phyloP scores from a whole-genome alignment of 1,139 yeast genomes.

The Meyerozyma guilliermondii region DNA sequence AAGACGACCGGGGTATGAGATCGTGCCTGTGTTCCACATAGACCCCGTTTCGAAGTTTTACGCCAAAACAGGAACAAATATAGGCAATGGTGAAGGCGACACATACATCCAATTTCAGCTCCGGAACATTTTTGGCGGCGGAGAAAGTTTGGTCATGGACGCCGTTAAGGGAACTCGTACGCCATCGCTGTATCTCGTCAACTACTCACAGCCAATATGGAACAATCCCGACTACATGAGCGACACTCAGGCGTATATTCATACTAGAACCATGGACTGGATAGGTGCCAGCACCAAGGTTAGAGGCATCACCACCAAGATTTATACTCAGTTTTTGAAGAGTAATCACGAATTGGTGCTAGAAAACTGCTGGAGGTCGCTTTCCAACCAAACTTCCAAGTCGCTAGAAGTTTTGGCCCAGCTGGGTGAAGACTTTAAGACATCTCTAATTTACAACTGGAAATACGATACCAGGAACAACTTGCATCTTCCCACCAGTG shows the following conservation, averaged over 20 bases:
- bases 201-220: slow-evolving; percentile 57
- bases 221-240: slow-evolving; percentile 49
- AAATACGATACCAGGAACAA: slow-evolving; percentile 56
- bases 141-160: slow-evolving; percentile 71
- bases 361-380: slow-evolving; percentile 62
- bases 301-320: slow-evolving; percentile 54
- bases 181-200: slow-evolving; percentile 63
- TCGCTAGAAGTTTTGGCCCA: slow-evolving; percentile 32
- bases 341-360: slow-evolving; percentile 54
- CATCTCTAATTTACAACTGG: slow-evolving; percentile 48
- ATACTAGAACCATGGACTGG: slow-evolving; percentile 67
- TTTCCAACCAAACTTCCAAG: slow-evolving; percentile 40
- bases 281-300: slow-evolving; percentile 54
- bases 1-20: slow-evolving; percentile 25
- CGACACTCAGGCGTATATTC: slow-evolving; percentile 52
- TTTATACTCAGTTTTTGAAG: slow-evolving; percentile 27
- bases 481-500: slow-evolving; percentile 51
- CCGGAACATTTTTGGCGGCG: slow-evolving; percentile 83
- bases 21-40: slow-evolving; percentile 54
- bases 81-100: slow-evolving; percentile 94
- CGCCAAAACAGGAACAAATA: slow-evolving; percentile 88
- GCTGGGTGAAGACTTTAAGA: slow-evolving; percentile 61
- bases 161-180: slow-evolving; percentile 80
- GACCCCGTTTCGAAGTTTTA: slow-evolving; percentile 61
- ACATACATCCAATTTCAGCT: slow-evolving; percentile 78